A percentile compares a stretch with the other conserved stretches of the same genome.
Evolutionary conservation across 1,284 basidiomycete genomes (phyloP).

Genomic region (Anthracocystis setariae): DNA sequence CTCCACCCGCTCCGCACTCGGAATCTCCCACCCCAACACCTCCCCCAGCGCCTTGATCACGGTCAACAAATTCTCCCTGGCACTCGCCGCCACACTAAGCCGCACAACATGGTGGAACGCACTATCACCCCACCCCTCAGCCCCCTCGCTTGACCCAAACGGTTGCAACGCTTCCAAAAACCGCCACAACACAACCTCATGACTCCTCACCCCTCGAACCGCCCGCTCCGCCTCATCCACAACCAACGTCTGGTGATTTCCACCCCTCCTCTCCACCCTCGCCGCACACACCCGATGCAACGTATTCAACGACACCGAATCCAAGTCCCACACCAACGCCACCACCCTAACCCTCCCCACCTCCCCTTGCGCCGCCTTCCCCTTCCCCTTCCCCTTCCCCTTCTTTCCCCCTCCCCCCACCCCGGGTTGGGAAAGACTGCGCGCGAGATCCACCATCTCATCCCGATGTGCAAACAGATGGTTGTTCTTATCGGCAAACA

Average conservation of each 20-base stretch:
- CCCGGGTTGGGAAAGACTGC: conserved; percentile 13
- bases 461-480: conserved; percentile 63
- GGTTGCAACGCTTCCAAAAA: conserved; percentile 76
- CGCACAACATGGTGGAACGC: conserved; percentile 77
- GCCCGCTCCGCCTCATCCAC: conserved; percentile 22
- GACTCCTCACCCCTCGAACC: conserved; percentile 61
- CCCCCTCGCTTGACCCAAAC: conserved; percentile 70
- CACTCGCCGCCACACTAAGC: conserved; percentile 73
- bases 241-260: conserved; percentile 62
- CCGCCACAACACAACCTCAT: conserved; percentile 83
- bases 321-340: conserved; percentile 56
- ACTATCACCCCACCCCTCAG: conserved; percentile 67
- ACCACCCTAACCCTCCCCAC: conserved; percentile 52
- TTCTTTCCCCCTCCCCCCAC: conserved; percentile 3
- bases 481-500: conserved; percentile 66
- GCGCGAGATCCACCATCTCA: conserved; percentile 53
- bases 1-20: conserved; percentile 11
- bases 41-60: conserved; percentile 19
- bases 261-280: conserved; percentile 54
- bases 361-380: not conserved
- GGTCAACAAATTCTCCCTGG: conserved; percentile 34
- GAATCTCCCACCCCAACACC: conserved; percentile 26
- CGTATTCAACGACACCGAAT: conserved; percentile 48
- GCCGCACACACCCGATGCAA: conserved; percentile 52
- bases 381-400: conserved; percentile 11